phyloP scores from a whole-genome alignment of 2,329 filamentous ascomycete genomes.

The Pseudogymnoascus sp. region DNA sequence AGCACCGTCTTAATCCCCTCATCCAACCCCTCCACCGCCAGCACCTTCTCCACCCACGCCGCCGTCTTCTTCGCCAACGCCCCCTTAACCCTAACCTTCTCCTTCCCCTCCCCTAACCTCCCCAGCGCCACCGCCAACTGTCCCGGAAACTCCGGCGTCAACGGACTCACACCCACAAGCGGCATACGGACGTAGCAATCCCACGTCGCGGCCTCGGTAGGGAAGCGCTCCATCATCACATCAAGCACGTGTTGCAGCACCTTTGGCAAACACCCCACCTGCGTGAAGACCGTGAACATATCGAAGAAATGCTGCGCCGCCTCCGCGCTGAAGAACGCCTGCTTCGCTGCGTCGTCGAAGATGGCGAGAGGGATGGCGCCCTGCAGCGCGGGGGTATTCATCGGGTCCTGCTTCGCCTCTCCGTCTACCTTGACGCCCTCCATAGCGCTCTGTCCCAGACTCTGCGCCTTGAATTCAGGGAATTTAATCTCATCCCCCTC shows the following conservation, averaged over 20 bases:
- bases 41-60: constrained; percentile 46
- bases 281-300: constrained; percentile 62
- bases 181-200: constrained; percentile 65
- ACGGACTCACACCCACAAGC: constrained; percentile 53
- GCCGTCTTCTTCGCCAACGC: constrained; percentile 40
- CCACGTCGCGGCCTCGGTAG: constrained; percentile 53
- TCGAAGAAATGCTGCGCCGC: constrained; percentile 72
- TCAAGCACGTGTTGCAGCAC: constrained; percentile 68
- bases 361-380: constrained; percentile 92
- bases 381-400: constrained; percentile 68
- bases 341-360: constrained; percentile 76
- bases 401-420: constrained; percentile 26
- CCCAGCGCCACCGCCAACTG: constrained; percentile 58
- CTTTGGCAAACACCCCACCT: constrained; percentile 53
- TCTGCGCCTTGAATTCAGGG: constrained; percentile 37
- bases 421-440: constrained; percentile 45
- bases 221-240: constrained; percentile 49
- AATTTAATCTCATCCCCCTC: constrained; percentile 45
- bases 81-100: constrained; percentile 37
- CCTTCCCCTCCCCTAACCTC: constrained; percentile 45
- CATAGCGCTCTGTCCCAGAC: constrained; percentile 39
- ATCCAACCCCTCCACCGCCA: constrained; percentile 44
- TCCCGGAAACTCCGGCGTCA: constrained; percentile 62
- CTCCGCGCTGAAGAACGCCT: constrained; percentile 57
- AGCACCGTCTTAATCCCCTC: constrained; percentile 47